These are phyloP conservation scores for Emergomyces pasteurianus DNA, from an alignment of 2,329 filamentous ascomycete genomes.

Conservation along the genomic window DNA sequence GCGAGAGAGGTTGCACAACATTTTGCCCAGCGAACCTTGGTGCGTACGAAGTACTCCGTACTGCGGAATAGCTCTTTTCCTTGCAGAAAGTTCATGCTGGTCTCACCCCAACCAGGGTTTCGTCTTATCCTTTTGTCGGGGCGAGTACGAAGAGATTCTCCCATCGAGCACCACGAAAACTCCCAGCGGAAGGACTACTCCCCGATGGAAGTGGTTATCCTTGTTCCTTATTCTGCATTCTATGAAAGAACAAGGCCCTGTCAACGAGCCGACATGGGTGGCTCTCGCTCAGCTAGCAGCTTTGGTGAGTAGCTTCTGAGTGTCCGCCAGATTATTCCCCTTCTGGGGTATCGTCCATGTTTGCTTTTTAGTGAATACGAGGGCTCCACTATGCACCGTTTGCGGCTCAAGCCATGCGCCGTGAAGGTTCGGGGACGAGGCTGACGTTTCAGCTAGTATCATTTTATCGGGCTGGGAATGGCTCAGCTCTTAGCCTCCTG, in stretches of 20 bases:
- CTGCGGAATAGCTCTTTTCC: not conserved
- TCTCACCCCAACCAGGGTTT: not conserved
- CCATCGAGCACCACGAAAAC: not conserved
- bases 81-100: not conserved
- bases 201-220: not conserved
- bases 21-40: not conserved
- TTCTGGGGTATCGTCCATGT: not conserved
- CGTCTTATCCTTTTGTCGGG: too few relatives aligned
- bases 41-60: too few relatives aligned
- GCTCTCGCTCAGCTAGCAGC: not conserved
- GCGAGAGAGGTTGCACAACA: not conserved
- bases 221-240: not conserved
- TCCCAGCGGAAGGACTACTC: not conserved
- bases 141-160: not conserved
- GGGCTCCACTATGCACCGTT: not conserved
- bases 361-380: not conserved
- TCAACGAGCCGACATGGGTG: not conserved
- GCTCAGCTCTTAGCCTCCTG: not conserved
- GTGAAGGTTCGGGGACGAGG: not conserved
- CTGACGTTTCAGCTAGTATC: not conserved
- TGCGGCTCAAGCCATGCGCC: not conserved
- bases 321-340: not conserved
- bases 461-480: not conserved
- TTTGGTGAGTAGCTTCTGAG: not conserved
- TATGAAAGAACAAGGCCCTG: not conserved